Evolutionary conservation across 1,284 basidiomycete species (phyloP), one percentile per base, ranked within the genome.

Genomic region (Trametes polyzona): DNA sequence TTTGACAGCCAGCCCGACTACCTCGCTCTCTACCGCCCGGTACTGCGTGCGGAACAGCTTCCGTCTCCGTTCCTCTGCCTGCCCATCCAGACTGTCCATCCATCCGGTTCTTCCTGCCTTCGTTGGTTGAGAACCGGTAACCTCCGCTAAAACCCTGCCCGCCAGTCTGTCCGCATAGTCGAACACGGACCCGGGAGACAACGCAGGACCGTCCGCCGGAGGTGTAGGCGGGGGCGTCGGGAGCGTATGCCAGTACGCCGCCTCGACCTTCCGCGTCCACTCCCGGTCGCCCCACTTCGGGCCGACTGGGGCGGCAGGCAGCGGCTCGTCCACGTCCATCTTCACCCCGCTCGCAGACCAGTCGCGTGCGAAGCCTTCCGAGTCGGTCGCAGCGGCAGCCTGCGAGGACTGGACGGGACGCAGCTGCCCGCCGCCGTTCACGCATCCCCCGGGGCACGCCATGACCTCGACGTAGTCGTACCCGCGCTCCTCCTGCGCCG

Each of bases 401-500:
- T 40, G n/a, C 32, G 26, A 27, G 9, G 32, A 3, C 17, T 37
- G 52, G 1, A 37, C 74, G 29, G 84, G 86, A 63, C 89, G 88
- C 66, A 96, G 79, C 76, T 99, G 97, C 1, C 97, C 97, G 24
- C 97, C 96, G 3, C 97, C 96, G 69, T 98, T 98, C 46, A 98
- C 93, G 71, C 97, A 99, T 6, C 97, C 97, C 0, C 92, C 87
- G 0, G 97, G 97, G 76, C 97, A 99, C 21, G 97, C 97, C 97
- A 99, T 99, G 59, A 99, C 95, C 69, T 99, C 97, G 46, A 99
- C 90, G 72, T 96, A 99, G 75, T 99, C 96, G 71, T 96, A 92
- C 30, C 84, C 79, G 66, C 77, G 78, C 50, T 84, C 83, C 58
- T 82, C 78, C 44, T 71, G 74, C 29, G 71, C 73, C 16, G 54